phyloP scores from a whole-genome alignment of 345 rosid genomes.

The thale cress (Arabidopsis thaliana) region DNA sequence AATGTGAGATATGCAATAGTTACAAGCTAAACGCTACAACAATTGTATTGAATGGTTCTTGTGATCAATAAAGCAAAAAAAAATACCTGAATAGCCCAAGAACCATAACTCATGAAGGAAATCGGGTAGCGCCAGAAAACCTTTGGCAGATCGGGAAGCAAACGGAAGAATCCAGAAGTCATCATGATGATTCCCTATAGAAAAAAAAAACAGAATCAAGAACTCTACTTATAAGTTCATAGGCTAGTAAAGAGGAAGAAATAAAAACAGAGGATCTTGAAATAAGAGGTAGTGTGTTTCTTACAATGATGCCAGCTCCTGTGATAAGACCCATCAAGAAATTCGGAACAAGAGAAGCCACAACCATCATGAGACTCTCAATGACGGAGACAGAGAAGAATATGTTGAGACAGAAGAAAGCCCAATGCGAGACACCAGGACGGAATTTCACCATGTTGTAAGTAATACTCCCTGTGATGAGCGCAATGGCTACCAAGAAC shows the following conservation, averaged over 20 bases:
- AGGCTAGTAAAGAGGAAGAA: background rate
- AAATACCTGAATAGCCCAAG: slow-evolving; percentile 86
- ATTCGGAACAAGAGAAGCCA: slow-evolving; percentile 83
- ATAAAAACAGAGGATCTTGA: slow-evolving; percentile 22
- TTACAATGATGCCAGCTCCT: slow-evolving; percentile 83
- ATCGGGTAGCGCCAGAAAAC: slow-evolving; percentile 83
- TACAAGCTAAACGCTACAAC: background rate
- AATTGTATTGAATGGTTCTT: background rate
- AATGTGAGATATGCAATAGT: background rate
- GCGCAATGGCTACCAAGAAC: slow-evolving; percentile 60
- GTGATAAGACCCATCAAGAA: slow-evolving; percentile 74
- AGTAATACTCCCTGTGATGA: slow-evolving; percentile 59
- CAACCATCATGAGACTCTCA: slow-evolving; percentile 91
- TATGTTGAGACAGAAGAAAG: slow-evolving; percentile 67
- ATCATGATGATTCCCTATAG: slow-evolving; percentile 80
- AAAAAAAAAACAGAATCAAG: slow-evolving; percentile 6
- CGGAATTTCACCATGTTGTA: slow-evolving; percentile 71
- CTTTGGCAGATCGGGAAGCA: slow-evolving; percentile 78
- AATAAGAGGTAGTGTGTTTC: slow-evolving; percentile 27
- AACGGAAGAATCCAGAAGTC: slow-evolving; percentile 87
- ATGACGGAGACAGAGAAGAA: slow-evolving; percentile 67
- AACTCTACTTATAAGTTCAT: background rate
- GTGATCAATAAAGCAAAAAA: background rate
- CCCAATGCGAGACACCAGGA: slow-evolving; percentile 60
- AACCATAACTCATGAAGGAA: slow-evolving; percentile 67